A percentile compares a stretch with the other conserved stretches of the same genome.
Conservation (phyloP, 495 filamentous ascomycete genomes). For the Cercophora sp. region DNA sequence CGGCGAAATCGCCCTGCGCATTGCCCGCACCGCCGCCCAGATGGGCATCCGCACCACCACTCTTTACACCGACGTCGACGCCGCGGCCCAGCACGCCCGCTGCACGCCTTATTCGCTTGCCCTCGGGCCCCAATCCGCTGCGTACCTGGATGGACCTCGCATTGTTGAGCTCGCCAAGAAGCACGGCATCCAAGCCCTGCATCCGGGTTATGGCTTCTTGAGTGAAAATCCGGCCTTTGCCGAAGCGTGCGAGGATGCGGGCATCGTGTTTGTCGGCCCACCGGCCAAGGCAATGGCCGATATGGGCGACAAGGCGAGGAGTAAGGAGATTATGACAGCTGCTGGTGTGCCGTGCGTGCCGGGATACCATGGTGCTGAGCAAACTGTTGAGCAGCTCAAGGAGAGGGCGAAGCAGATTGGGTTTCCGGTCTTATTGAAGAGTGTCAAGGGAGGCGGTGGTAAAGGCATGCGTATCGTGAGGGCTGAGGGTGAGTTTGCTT, state of each 20-base stretch:
- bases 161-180: constrained; percentile 85
- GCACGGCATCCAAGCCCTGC: constrained; percentile 81
- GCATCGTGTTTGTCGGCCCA: constrained; percentile 91
- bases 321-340: constrained; percentile 90
- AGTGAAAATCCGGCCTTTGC: constrained; percentile 95
- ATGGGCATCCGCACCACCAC: constrained; percentile 93
- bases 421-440: constrained; percentile 94
- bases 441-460: constrained; percentile 92
- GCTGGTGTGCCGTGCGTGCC: constrained; percentile 95
- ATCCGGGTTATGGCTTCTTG: constrained; percentile 96
- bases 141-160: constrained; percentile 87
- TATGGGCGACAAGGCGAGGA: constrained; percentile 92
- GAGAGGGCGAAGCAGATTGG: constrained; percentile 73
- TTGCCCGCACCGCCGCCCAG: constrained; percentile 76
- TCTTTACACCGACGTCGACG: constrained; percentile 91
- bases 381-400: constrained; percentile 67
- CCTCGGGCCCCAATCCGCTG: constrained; percentile 71
- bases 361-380: constrained; percentile 87
- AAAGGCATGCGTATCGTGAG: constrained; percentile 98
- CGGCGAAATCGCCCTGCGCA: constrained; percentile 93
- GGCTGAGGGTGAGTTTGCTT: constrained; percentile 69
- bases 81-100: constrained; percentile 79
- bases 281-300: constrained; percentile 89
- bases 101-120: constrained; percentile 78
- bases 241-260: constrained; percentile 80